Base-by-base conservation (phyloP, 257 asterid genomes). In the Forsythia suspensa region DNA sequence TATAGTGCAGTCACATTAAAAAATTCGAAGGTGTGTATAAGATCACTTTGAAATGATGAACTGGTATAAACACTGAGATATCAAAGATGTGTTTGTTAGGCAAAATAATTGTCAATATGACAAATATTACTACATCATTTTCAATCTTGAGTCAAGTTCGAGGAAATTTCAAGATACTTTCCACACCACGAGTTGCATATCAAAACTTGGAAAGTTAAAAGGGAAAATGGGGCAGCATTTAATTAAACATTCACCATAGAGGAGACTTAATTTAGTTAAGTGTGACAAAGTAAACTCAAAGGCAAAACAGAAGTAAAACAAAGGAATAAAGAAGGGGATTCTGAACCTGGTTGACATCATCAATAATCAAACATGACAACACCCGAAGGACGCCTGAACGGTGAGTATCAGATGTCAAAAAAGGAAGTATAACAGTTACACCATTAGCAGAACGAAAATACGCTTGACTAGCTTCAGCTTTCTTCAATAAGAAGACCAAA, bases 311-410 rank as follows among this genome's bases (percentile, higher is more conserved):
- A 46, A 16, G 4, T 21, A 34, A 24, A 24, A 24, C 24, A 80
- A 42, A 4, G 4, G 8, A 59, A 66, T 52, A 76, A 70, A 34
- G 36, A 43, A 43, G 24, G 39, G 76, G 46, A n/a, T 38, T 59
- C 10, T 61, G n/a, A 77, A 93, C 99, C 97, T 94, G 99, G 74
- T 89, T 88, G 80, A 80, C 84, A 79, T 96, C 99, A 80, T 96
- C 99, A 72, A 87, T 96, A 80, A 96, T 92, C 88, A 96, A 87
- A 88, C 97, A 94, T 79, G 99, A 89, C 86, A 96, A 84, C 80
- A 91, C 89, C 81, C 97, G 89, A 63, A 96, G 95, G 78, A 91
- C 97, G 37, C 99, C 99, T 24, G 90, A 84, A 77, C 98, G 96
- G 80, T 96, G 98, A 43, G 84, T 84, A 81, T 92, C 97, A 83